These are phyloP conservation scores for Syzygium aqueum DNA, from an alignment of 345 rosid genomes.

Conservation along the genomic window DNA sequence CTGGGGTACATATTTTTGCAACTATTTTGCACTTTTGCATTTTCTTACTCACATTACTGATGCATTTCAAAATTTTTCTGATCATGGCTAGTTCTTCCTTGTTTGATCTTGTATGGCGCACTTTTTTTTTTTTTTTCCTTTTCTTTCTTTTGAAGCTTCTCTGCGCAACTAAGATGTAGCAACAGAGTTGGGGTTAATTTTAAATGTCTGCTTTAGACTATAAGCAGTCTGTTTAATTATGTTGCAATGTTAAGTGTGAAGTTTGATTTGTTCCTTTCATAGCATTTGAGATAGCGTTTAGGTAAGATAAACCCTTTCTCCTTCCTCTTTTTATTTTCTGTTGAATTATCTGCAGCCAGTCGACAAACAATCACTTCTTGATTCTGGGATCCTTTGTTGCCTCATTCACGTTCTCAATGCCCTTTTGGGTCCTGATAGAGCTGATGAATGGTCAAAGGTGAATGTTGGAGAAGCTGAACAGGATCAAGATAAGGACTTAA, in stretches of 20 bases:
- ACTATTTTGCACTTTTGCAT: not conserved
- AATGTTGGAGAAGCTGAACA: slow-evolving; percentile 35
- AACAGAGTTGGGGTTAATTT: not conserved
- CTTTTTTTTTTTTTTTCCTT: too few species aligned
- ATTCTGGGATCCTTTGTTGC: slow-evolving; percentile 98
- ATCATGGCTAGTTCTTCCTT: not conserved
- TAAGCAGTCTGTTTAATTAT: not conserved
- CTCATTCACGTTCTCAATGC: slow-evolving; percentile 77
- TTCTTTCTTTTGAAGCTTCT: not conserved
- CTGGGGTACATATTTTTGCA: slow-evolving; percentile 61
- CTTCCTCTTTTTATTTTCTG: not conserved
- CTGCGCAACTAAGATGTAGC: not conserved
- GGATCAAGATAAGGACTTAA: slow-evolving; percentile 20
- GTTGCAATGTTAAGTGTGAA: not conserved
- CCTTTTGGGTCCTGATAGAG: slow-evolving; percentile 54
- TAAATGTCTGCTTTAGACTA: not conserved
- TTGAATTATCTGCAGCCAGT: slow-evolving; percentile 55
- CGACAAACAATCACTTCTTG: slow-evolving; percentile 95
- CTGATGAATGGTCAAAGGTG: slow-evolving; percentile 18
- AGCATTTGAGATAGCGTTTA: not conserved
- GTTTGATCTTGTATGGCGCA: not conserved
- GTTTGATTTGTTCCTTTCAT: not conserved
- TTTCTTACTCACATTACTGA: not conserved
- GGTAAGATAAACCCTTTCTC: not conserved
- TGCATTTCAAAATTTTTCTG: not conserved